Evolutionary conservation across 208 protist species (phyloP).

Genomic region (Leishmania tropica): DNA sequence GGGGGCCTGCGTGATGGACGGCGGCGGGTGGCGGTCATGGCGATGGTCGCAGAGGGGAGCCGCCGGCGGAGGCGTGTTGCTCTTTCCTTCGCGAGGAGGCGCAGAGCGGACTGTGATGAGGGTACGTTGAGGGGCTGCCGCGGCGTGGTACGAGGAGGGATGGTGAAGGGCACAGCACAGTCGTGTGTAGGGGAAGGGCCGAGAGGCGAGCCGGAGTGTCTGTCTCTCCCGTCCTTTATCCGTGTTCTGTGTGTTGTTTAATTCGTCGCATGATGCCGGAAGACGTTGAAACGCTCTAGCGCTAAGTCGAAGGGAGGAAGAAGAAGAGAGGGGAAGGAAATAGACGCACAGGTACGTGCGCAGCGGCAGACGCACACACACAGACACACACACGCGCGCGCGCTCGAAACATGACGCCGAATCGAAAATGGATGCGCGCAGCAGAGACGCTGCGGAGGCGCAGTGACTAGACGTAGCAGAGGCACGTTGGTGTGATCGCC

Average conservation of each 20-base stretch:
- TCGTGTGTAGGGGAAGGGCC: background rate
- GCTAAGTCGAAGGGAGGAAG: background rate
- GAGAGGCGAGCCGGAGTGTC: background rate
- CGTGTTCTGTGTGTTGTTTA: background rate
- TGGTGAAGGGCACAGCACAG: background rate
- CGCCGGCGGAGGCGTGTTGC: background rate
- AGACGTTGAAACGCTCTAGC: background rate
- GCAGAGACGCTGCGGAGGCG: no score
- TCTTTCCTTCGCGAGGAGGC: background rate
- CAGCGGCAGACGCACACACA: background rate
- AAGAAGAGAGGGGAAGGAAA: background rate
- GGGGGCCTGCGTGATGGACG: no score
- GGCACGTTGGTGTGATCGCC: no score
- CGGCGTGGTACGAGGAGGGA: background rate
- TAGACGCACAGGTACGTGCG: no score
- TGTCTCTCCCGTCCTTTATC: background rate
- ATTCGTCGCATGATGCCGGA: background rate
- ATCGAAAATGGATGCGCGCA: no score
- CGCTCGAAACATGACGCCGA: no score
- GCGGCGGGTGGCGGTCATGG: background rate
- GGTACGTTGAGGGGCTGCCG: background rate
- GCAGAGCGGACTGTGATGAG: background rate
- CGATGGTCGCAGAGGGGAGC: no score
- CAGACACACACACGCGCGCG: no score
- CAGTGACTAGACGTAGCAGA: no score